Percentiles rank a stretch among this genome's conserved stretches.
Evolutionary conservation across 2,329 filamentous ascomycete genomes (phyloP).

Genomic region (Botrytis porri): DNA sequence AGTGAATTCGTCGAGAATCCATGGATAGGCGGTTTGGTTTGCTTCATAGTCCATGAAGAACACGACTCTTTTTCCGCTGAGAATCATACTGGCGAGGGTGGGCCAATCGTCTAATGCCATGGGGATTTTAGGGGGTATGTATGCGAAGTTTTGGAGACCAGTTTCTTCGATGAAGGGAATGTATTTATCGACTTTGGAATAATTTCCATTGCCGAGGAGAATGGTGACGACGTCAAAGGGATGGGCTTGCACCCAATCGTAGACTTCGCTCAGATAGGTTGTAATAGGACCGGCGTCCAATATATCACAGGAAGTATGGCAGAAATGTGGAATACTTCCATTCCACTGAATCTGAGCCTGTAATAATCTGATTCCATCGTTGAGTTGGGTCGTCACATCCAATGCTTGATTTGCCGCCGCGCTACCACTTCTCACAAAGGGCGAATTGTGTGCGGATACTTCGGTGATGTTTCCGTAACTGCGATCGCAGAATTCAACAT

Average conservation of each 20-base stretch:
- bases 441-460: slow-evolving; percentile 77
- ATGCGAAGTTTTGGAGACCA: slow-evolving; percentile 71
- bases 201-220: slow-evolving; percentile 80
- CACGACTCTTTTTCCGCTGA: slow-evolving; percentile 66
- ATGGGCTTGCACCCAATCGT: slow-evolving; percentile 68
- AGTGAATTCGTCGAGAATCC: slow-evolving; percentile 82
- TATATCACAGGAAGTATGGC: slow-evolving; percentile 79
- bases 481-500: slow-evolving; percentile 71
- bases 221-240: slow-evolving; percentile 88
- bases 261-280: slow-evolving; percentile 66
- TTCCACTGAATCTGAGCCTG: slow-evolving; percentile 63
- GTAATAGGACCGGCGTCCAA: slow-evolving; percentile 78
- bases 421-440: slow-evolving; percentile 68
- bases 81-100: slow-evolving; percentile 72
- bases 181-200: slow-evolving; percentile 62
- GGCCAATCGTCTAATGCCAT: slow-evolving; percentile 79
- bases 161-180: slow-evolving; percentile 65
- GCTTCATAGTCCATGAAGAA: slow-evolving; percentile 81
- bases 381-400: slow-evolving; percentile 65
- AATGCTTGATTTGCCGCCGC: slow-evolving; percentile 73
- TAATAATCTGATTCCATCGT: slow-evolving; percentile 69
- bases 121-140: slow-evolving; percentile 66
- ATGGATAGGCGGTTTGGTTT: slow-evolving; percentile 74
- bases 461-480: slow-evolving; percentile 80
- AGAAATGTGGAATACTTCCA: slow-evolving; percentile 67